Evolutionary conservation across 495 filamentous ascomycete species (phyloP), one percentile per base, ranked within the genome.

Genomic region (Penicillium longicatenatum): DNA sequence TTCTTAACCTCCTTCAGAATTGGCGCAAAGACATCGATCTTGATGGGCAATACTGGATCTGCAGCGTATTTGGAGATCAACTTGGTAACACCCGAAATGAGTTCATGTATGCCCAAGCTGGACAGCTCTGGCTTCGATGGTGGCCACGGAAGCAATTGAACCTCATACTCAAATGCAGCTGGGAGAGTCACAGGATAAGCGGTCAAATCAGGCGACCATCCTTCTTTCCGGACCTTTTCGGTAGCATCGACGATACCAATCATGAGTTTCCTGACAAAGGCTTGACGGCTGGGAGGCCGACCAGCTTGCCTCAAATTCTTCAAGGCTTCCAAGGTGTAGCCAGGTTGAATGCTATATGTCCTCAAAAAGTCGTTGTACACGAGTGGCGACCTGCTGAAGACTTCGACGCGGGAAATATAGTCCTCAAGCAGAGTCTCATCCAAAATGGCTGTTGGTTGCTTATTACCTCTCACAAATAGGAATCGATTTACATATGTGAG

Each of bases 141-240:
- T 22, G 24, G 24, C 24, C 35, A 46, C 16, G 52, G 52, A 10
- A 54, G 42, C 14, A 54, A 4, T 17, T 46, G 9, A 33, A 45
- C 41, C n/a, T 35, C 52, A 46, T 54, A 54, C 41, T 54, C 52
- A 44, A 54, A 45, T n/a, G 8, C 3, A 16, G 24, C n/a, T 35
- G 52, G 39, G 12, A 54, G 8, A 30, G 52, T 54, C 52, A 46
- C 19, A 12, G 52, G 52, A 43, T 42, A 16, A 53, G 52, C 14
- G 8, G 52, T 31, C 24, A 50, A 31, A 6, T 11, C n/a, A 8
- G 47, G 16, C 8, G 26, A 31, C 47, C 47, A 50, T 4, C 26
- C 47, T 50, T 31, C 12, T 16, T 33, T 50, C 16, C 47, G 22
- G 46, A 29, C 24, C 12, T 8, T 9, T 30, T 50, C 26, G 14